Evolutionary conservation across 139 green algal genomes (phyloP), one percentile per base, ranked within the genome.

Genomic region (Gonium pectorale): DNA sequence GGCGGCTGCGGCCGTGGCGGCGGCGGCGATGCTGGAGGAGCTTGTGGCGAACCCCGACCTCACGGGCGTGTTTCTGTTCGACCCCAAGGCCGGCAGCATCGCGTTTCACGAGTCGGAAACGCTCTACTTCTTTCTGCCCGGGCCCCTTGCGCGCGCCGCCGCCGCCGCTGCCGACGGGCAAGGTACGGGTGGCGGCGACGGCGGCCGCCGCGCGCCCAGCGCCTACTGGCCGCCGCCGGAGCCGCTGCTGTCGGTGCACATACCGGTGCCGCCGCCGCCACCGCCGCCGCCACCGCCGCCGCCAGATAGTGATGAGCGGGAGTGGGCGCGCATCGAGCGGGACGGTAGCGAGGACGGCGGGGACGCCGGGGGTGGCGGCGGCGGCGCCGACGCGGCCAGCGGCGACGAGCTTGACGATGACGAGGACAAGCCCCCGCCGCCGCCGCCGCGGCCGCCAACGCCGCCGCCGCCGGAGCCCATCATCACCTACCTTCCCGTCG

Each of bases 401-500:
- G 66, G 5, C 6, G 35, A 72, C 37, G 56, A 21, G 40, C 6
- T 54, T 1, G 49, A 79, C 71, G 81, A 86, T 21, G 86, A 88
- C 56, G 67, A 86, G n/a, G 89, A 90, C 17, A 64, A 60, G 79
- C 64, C 78, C 15, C 79, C 44, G 74, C 70, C 56, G 54, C 75
- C 67, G 38, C 67, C 69, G 29, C 75, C 69, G 26, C 68, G 64
- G 41, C 85, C 67, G 24, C 85, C 80, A 3, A 69, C 66, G 46
- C 85, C 67, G 40, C 89, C 78, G n/a, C 62, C 54, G 15, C 85
- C 49, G 9, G 67, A 81, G 41, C 86, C 67, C 29, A 68, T 87
- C 73, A 49, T 81, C 63, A 86, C 54, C 29, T 44, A 67, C 51
- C 51, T 69, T 4, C 86, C 70, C 7, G 63, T 91, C 15, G 88